Percentiles rank a stretch among this genome's conserved stretches.
phyloP scores from a whole-genome alignment of 495 filamentous ascomycete genomes.

The Umbilicaria muhlenbergii region DNA sequence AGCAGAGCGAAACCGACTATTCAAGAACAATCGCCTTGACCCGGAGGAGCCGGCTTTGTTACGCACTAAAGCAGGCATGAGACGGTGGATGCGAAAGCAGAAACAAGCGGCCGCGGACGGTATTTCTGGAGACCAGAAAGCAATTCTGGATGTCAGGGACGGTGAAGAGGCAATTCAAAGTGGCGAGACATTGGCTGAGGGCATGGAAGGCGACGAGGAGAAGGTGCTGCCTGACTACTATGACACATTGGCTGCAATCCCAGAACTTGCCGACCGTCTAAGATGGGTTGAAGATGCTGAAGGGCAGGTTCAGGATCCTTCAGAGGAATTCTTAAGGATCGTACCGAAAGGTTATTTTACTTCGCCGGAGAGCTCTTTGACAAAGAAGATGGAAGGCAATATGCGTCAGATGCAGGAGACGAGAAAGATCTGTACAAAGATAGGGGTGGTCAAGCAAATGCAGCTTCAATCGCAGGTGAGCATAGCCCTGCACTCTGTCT shows the following conservation, averaged over 20 bases:
- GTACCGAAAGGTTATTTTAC: constrained; percentile 60
- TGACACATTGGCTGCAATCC: constrained; percentile 69
- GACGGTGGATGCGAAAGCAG: constrained; percentile 61
- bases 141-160: constrained; percentile 28
- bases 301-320: constrained; percentile 70
- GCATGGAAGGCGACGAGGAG: constrained; percentile 74
- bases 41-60: constrained; percentile 75
- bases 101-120: constrained; percentile 41
- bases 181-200: constrained; percentile 70
- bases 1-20: constrained; percentile 60
- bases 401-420: constrained; percentile 95
- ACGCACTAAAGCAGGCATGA: constrained; percentile 61
- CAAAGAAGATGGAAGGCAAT: constrained; percentile 74
- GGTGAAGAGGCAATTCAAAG: constrained; percentile 31
- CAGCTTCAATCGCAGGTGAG: constrained; percentile 88
- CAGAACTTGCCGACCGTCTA: constrained; percentile 59
- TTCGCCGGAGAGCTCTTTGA: constrained; percentile 59
- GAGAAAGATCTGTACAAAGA: constrained; percentile 86
- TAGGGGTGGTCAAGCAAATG: constrained; percentile 98
- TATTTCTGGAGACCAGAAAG: constrained; percentile 26
- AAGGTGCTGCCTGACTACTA: constrained; percentile 82
- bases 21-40: constrained; percentile 72
- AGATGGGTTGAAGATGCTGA: constrained; percentile 78
- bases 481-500: not conserved
- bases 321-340: constrained; percentile 64